Percentiles rank a stretch among this genome's conserved stretches.
Conservation (phyloP, 1,284 basidiomycete species). For the Ganoderma meredithae region DNA sequence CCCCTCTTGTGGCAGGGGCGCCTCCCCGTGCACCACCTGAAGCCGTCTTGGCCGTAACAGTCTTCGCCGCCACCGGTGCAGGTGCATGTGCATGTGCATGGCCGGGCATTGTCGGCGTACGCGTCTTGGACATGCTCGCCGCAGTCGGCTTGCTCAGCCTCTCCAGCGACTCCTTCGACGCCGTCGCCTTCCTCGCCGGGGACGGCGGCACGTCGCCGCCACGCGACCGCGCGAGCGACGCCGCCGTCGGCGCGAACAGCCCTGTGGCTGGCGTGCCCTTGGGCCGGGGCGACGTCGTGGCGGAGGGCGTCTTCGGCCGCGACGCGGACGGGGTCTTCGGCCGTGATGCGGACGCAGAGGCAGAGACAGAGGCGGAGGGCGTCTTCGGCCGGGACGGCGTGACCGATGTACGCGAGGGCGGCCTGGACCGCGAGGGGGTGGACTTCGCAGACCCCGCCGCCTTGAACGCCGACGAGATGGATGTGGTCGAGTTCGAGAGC, state of each 20-base stretch:
- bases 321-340: slow-evolving; percentile 56
- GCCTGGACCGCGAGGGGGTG: slow-evolving; percentile 32
- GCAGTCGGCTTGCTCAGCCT: slow-evolving; percentile 80
- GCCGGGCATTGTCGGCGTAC: slow-evolving; percentile 35
- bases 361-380: slow-evolving; percentile 44
- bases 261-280: slow-evolving; percentile 46
- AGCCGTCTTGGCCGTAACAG: neutral
- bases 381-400: slow-evolving; percentile 51
- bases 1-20: slow-evolving; percentile 34
- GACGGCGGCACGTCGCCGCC: slow-evolving; percentile 55
- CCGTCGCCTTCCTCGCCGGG: slow-evolving; percentile 56
- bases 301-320: slow-evolving; percentile 53
- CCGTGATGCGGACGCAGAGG: slow-evolving; percentile 47
- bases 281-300: slow-evolving; percentile 35
- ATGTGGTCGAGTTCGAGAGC: slow-evolving; percentile 33
- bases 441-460: slow-evolving; percentile 28
- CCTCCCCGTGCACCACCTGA: slow-evolving; percentile 35
- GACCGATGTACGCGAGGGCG: slow-evolving; percentile 36
- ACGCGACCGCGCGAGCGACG: slow-evolving; percentile 73
- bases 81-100: neutral
- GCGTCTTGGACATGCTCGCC: slow-evolving; percentile 66
- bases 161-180: slow-evolving; percentile 57
- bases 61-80: too few species aligned
- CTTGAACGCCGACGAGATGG: slow-evolving; percentile 32
- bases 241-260: slow-evolving; percentile 79